Base-by-base conservation (phyloP, 768 basidiomycete genomes). In the Trametes gibbosa region DNA sequence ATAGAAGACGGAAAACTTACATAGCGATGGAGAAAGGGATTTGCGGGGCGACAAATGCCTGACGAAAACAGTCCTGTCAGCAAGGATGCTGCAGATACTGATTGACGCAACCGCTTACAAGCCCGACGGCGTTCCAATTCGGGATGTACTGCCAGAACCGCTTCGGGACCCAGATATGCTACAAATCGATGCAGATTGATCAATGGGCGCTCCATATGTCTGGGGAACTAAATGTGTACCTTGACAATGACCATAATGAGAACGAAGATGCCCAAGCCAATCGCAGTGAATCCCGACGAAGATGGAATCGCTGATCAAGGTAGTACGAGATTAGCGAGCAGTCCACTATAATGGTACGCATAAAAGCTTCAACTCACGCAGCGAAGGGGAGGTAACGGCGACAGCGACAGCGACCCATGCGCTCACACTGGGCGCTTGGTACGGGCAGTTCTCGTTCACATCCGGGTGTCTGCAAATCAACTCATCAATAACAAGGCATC, bases 391-490 rank as follows among this genome's bases (percentile, higher is more conserved):
- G 5, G 61, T 54, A 24, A 67, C 66, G 19, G 66, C 66, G 41
- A 61, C 35, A 1, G 63, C 62, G 39, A 67, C 66, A 7, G 66
- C 83, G 29, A 75, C 74, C 84, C 84, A 85, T 0, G 83, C 83
- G 52, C 76, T 65, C 29, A 84, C 79, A 7, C 79, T 81, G 10
- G 84, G 84, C 4, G 82, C 83, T 59, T 77, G 73, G 63, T 83
- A 85, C 29, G 81, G 77, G 69, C 83, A 84, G 21, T 23, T 37
- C 19, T 25, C 35, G 21, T 37, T 34, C 19, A 34, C 48, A 5
- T 32, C 17, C 8, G 48, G 48, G n/a, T 35, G 32, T n/a, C 48
- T 49, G 21, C 4, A 29, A 9, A 17, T 10, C 27, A 29, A 35
- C n/a, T 8, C 2, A n/a, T 34, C 29, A 19, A 2, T 17, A 49